Conservation (phyloP, 169 alveolate genomes). For the Besnoitia besnoiti region DNA sequence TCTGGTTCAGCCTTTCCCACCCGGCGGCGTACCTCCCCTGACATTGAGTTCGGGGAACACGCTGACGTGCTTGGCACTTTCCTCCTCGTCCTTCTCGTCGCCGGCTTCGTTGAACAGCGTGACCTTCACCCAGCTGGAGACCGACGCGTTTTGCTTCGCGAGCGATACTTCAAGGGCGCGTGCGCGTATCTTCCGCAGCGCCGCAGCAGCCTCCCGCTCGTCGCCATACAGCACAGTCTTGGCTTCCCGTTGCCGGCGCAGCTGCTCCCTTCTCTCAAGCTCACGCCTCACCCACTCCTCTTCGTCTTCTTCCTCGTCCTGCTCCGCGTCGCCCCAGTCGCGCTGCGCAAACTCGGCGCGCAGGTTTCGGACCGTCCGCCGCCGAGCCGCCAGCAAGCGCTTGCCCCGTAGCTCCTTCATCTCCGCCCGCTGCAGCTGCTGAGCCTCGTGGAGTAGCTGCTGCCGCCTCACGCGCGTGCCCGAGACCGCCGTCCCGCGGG, state of each 20-base stretch:
- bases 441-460: neutral
- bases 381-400: neutral
- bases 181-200: neutral
- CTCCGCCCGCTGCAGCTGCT: slow-evolving; percentile 1
- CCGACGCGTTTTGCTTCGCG: neutral
- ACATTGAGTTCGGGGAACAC: slow-evolving; percentile 1
- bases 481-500: neutral
- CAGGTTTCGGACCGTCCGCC: no score
- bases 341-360: no score
- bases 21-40: neutral
- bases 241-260: neutral
- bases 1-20: no score
- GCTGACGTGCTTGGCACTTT: neutral
- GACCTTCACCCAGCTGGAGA: neutral
- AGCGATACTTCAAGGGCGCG: neutral
- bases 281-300: neutral
- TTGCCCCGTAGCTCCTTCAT: neutral
- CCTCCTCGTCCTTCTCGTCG: neutral
- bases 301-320: neutral
- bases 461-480: neutral
- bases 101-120: neutral
- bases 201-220: neutral
- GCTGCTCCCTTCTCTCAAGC: neutral
- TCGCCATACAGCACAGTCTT: neutral
- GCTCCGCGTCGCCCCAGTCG: neutral